These are phyloP conservation scores for Dovyalis caffra DNA, from an alignment of 345 rosid species.

Conservation along the genomic window DNA sequence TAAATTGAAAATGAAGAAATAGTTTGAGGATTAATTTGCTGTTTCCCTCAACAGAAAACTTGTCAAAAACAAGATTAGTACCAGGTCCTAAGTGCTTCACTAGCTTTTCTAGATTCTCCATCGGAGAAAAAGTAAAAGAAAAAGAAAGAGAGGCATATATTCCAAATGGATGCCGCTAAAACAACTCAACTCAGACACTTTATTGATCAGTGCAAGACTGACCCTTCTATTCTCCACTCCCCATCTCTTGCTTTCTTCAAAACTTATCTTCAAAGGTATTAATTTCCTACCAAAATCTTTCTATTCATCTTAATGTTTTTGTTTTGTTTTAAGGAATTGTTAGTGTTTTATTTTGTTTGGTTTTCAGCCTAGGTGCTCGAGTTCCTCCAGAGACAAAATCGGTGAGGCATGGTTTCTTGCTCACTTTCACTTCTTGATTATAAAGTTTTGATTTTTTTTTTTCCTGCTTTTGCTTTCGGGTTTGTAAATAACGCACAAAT, in stretches of 20 bases:
- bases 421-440: not conserved
- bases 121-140: not conserved
- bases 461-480: slow-evolving; percentile 2
- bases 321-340: not conserved
- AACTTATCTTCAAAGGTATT: slow-evolving; percentile 58
- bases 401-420: slow-evolving; percentile 35
- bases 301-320: not conserved
- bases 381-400: slow-evolving; percentile 47
- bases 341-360: not conserved
- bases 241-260: slow-evolving; percentile 73
- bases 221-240: slow-evolving; percentile 59
- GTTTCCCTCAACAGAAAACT: not conserved
- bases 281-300: not conserved
- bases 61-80: too few relatives aligned
- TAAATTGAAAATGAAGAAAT: too few relatives aligned
- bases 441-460: not conserved
- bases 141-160: not conserved
- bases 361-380: slow-evolving; percentile 70
- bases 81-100: not conserved
- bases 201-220: slow-evolving; percentile 50
- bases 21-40: too few relatives aligned
- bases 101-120: not conserved
- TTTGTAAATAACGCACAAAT: not conserved
- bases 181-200: slow-evolving; percentile 46
- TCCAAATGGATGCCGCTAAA: slow-evolving; percentile 43